Evolutionary conservation across 805 yeast species (phyloP).

Genomic region (Teunomyces aglyptinius): DNA sequence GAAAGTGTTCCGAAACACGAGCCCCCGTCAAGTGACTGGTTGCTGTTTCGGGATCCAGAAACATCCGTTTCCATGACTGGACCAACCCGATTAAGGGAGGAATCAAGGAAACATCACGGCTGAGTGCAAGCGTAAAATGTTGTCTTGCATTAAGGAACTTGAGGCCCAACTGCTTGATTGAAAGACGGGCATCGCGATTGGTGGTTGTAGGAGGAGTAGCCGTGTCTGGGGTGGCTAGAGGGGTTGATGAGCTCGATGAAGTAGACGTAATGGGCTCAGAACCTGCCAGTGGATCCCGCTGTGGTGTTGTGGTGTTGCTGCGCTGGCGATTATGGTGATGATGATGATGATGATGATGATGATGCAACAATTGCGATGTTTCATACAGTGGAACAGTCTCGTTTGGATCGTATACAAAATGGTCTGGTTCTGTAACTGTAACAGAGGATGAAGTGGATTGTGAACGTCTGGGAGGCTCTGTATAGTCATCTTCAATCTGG

Average conservation of each 20-base stretch:
- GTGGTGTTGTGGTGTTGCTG: slow-evolving; percentile 1
- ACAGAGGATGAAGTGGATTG: neutral
- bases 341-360: slow-evolving; percentile 20
- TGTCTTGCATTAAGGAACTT: slow-evolving; percentile 72
- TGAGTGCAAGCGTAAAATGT: slow-evolving; percentile 71
- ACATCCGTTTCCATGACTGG: slow-evolving; percentile 41
- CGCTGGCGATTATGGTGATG: slow-evolving; percentile 8
- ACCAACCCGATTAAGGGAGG: slow-evolving; percentile 60
- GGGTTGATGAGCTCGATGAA: slow-evolving; percentile 1
- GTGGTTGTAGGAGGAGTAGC: neutral
- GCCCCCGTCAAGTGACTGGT: neutral
- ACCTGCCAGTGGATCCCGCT: neutral
- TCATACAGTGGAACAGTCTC: slow-evolving; percentile 44
- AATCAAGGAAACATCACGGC: slow-evolving; percentile 72
- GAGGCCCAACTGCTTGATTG: slow-evolving; percentile 59
- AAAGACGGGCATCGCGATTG: slow-evolving; percentile 11
- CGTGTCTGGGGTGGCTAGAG: neutral
- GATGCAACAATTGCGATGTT: slow-evolving; percentile 34
- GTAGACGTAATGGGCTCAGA: neutral
- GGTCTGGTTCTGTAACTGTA: neutral
- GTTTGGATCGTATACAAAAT: slow-evolving; percentile 21
- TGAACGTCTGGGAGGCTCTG: slow-evolving; percentile 14
- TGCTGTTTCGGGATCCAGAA: slow-evolving; percentile 11
- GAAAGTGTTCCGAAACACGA: slow-evolving; percentile 52
- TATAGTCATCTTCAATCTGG: slow-evolving; percentile 33